phyloP scores from a whole-genome alignment of 2,329 filamentous ascomycete species.

The Ophiocordyceps camponoti-rufipedis region DNA sequence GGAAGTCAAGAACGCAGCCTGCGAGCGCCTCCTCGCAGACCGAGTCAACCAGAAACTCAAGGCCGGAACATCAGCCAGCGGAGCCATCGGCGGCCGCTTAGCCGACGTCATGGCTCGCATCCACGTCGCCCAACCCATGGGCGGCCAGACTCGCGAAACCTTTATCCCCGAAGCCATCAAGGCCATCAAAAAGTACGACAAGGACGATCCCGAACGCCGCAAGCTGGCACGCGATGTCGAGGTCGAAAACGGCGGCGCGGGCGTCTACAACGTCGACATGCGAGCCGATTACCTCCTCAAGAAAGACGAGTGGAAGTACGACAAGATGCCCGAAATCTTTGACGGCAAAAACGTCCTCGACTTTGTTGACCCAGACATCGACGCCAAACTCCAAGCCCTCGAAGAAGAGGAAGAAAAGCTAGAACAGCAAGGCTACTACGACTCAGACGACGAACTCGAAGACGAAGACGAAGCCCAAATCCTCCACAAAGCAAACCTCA shows the following conservation, averaged over 20 bases:
- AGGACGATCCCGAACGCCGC: conserved; percentile 67
- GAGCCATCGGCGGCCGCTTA: conserved; percentile 61
- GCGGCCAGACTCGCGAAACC: conserved; percentile 57
- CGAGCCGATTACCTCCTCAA: conserved; percentile 76
- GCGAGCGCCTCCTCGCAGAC: conserved; percentile 81
- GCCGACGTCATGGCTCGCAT: conserved; percentile 87
- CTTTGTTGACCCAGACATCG: conserved; percentile 93
- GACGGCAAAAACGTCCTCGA: conserved; percentile 97
- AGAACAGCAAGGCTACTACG: conserved; percentile 84
- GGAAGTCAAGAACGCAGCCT: conserved; percentile 85
- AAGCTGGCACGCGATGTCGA: conserved; percentile 74
- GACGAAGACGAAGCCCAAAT: conserved; percentile 80
- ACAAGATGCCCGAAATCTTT: conserved; percentile 85
- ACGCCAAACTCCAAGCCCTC: conserved; percentile 73
- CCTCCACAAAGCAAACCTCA: conserved; percentile 80
- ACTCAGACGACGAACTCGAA: conserved; percentile 64
- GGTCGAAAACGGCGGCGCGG: conserved; percentile 80
- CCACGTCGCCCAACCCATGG: conserved; percentile 88
- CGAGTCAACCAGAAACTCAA: conserved; percentile 92
- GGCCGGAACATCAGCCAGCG: conserved; percentile 63
- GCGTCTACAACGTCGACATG: conserved; percentile 90
- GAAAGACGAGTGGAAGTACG: conserved; percentile 86
- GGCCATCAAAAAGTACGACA: conserved; percentile 74
- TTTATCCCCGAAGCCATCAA: conserved; percentile 80
- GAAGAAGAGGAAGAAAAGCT: conserved; percentile 93